Base-by-base conservation (phyloP, 2,329 filamentous ascomycete genomes). In the Ophiostoma novo-ulmi region DNA sequence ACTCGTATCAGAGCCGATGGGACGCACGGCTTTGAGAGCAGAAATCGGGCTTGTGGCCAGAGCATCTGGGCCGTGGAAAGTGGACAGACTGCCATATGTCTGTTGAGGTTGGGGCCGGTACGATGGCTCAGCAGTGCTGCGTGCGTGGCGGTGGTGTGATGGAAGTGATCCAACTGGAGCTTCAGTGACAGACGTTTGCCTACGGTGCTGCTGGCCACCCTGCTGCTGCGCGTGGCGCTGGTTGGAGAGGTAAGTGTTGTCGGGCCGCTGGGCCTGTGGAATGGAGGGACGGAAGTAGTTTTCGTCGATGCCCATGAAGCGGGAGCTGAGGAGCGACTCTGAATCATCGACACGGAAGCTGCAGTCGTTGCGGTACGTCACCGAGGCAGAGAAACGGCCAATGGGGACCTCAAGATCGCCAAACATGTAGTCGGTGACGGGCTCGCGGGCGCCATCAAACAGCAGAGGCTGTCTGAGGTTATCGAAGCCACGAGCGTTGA, bases 271-370 rank as follows among this genome's bases (percentile, higher is more conserved):
- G 0, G 73, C 22, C 63, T 65, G 63, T 3, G 69, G 85, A 22
- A 95, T 80, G 1, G 92, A 94, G 10, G 93, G 93, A 72, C 88
- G 88, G 78, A 97, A 96, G 76, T 92, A 92, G 72, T 92, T 88
- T 77, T 97, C 93, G 77, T 97, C 94, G 52, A 93, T 87, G 17
- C 92, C 93, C 87, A 97, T 93, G 77, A 98, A 97, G 41, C 93
- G 90, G 17, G 94, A 97, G 80, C 94, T 97, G 63, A 98, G 81
- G 10, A 98, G 81, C 5, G 94, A 90, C 80, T 98, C 95, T 0
- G 93, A 91, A 79, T 97, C 93, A 76, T 97, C 94, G 55, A 98
- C 88, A 65, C 91, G 89, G 79, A 99, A 97, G 76, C 91, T 93
- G 81, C 92, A 97, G 77, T 95, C 93, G 71, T 88, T 91, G 73